phyloP scores from a whole-genome alignment of 176 grass and related monocot species.

The Triticum urartu region DNA sequence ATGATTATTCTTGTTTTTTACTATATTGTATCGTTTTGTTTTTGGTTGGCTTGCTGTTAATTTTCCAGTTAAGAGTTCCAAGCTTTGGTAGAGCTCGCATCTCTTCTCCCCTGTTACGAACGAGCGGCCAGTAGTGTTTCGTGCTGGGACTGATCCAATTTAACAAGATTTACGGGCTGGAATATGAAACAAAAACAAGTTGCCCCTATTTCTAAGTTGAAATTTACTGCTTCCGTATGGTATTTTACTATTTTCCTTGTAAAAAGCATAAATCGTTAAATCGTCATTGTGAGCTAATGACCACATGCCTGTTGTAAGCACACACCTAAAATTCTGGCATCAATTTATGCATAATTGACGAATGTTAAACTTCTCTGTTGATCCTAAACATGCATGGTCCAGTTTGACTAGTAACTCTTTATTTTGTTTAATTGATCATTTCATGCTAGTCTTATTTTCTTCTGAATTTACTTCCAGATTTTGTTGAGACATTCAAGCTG shows the following conservation, averaged over 20 bases:
- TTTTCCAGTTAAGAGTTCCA: slow-evolving; percentile 23
- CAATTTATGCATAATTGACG: background rate
- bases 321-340: background rate
- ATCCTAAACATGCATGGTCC: background rate
- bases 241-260: background rate
- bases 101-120: slow-evolving; percentile 10
- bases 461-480: background rate
- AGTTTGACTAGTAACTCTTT: background rate
- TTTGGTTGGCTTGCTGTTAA: slow-evolving; percentile 22
- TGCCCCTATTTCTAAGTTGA: background rate
- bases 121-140: background rate
- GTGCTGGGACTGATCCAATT: slow-evolving; percentile 21
- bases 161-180: slow-evolving; percentile 3
- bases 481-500: slow-evolving; percentile 4
- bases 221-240: background rate
- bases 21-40: background rate
- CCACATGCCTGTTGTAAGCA: background rate
- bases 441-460: background rate
- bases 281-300: background rate
- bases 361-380: background rate
- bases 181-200: background rate
- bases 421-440: slow-evolving; percentile 1
- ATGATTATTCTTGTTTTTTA: slow-evolving; percentile 18
- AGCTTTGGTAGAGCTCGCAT: background rate
- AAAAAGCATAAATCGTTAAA: background rate